phyloP scores from a whole-genome alignment of 768 basidiomycete genomes.

The Russula dissimulans region DNA sequence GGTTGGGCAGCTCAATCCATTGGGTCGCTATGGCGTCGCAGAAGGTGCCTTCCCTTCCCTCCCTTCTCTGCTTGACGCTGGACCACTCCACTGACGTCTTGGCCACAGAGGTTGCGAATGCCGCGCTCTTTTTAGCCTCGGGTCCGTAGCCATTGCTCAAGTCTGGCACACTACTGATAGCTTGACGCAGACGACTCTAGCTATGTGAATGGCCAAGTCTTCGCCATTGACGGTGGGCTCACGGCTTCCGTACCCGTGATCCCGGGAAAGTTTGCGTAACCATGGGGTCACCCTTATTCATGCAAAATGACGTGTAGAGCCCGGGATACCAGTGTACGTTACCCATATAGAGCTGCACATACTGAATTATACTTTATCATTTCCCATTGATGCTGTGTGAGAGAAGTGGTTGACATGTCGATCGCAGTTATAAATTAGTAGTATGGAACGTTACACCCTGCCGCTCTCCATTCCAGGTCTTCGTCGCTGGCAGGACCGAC shows the following conservation, averaged over 20 bases:
- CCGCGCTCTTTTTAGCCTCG: conserved; percentile 78
- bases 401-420: no score
- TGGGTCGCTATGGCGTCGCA: conserved; percentile 72
- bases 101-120: conserved; percentile 71
- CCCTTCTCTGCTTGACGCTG: background rate
- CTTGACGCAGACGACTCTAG: conserved; percentile 64
- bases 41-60: conserved; percentile 45
- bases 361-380: no score
- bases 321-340: no score
- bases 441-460: no score
- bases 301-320: no score
- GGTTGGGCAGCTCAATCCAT: conserved; percentile 77
- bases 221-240: conserved; percentile 82
- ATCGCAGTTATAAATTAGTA: no score
- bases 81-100: background rate
- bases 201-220: conserved; percentile 85
- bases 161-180: background rate
- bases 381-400: no score
- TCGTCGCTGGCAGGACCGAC: no score
- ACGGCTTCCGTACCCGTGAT: conserved; percentile 71
- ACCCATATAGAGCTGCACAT: no score
- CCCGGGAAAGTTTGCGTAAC: conserved; percentile 60
- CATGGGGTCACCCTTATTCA: background rate
- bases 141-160: conserved; percentile 35
- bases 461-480: no score